Base-by-base conservation (phyloP, 2,329 filamentous ascomycete genomes). In the Penicillium brasilianum region DNA sequence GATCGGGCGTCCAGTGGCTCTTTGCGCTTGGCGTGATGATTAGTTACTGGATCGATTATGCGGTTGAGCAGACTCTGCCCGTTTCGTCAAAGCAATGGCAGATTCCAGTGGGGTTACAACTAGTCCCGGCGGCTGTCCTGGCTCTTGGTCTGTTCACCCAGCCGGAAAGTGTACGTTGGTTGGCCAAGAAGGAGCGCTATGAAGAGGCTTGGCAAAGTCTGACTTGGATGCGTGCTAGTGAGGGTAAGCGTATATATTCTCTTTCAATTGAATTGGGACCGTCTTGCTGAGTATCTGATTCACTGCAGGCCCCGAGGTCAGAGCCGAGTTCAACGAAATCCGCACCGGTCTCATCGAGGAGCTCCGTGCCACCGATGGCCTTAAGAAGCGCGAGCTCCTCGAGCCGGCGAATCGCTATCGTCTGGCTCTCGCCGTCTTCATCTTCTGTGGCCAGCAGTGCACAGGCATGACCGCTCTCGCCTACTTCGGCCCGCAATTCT, bases 391-490 rank as follows among this genome's bases (percentile, higher is more conserved):
- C 54, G 82, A 84, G 64, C 68, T 78, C 8, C 73, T 81, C 9
- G 74, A 79, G 32, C 81, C 81, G 0, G 76, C 76, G 11, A 84
- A 83, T 64, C 75, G 82, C 28, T 78, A 77, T 62, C 77, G 83
- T 36, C 75, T 85, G 48, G 69, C 80, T 41, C 70, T 84, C 25
- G 78, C 80, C 7, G 74, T 84, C 48, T 78, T 80, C 34, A 80
- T 84, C 22, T 82, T 84, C 56, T 81, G 82, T 36, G 77, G 78
- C 72, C 69, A 74, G 41, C 82, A 85, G 70, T 73, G 83, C 22
- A 84, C 81, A 1, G 82, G 83, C 50, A 83, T 82, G 62, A 84
- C 81, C 0, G 80, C 80, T 0, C 70, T 85, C 13, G 83, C 71
- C 1, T 74, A 74, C 62, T 84, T 81, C 66, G 81, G 81, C 1